These are phyloP conservation scores for Rosellinia necatrix DNA, from an alignment of 2,329 filamentous ascomycete genomes.

Conservation along the genomic window DNA sequence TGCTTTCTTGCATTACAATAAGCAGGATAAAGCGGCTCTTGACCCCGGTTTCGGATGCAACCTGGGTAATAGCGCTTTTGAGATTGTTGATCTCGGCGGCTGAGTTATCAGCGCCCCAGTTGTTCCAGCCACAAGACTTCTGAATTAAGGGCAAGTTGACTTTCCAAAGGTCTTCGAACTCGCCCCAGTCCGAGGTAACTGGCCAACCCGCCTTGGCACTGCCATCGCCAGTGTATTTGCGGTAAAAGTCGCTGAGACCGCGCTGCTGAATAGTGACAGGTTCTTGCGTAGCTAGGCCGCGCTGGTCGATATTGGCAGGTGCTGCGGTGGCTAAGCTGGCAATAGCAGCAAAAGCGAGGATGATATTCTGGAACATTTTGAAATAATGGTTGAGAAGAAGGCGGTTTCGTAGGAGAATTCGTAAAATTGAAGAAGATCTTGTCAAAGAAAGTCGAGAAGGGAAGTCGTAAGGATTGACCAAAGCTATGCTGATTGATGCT, in stretches of 20 bases:
- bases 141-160: slow-evolving; percentile 21
- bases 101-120: slow-evolving; percentile 26
- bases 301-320: slow-evolving; percentile 8
- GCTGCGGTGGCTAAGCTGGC: slow-evolving; percentile 13
- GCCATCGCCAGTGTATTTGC: slow-evolving; percentile 21
- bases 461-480: slow-evolving; percentile 7
- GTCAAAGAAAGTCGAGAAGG: slow-evolving; percentile 5
- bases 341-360: slow-evolving; percentile 2
- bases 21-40: slow-evolving; percentile 50
- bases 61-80: slow-evolving; percentile 39
- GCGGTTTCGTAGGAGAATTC: background rate
- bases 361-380: slow-evolving; percentile 16
- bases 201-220: slow-evolving; percentile 20
- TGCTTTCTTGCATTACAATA: slow-evolving; percentile 51
- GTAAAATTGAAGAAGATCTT: background rate
- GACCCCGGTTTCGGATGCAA: slow-evolving; percentile 38
- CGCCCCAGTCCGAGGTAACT: slow-evolving; percentile 14
- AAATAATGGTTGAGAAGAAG: background rate
- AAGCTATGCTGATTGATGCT: slow-evolving; percentile 7
- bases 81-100: slow-evolving; percentile 19
- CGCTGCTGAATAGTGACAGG: slow-evolving; percentile 11
- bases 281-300: slow-evolving; percentile 13
- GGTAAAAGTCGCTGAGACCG: slow-evolving; percentile 15
- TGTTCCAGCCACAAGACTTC: slow-evolving; percentile 28
- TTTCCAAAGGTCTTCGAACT: slow-evolving; percentile 25